Base-by-base conservation (phyloP, 1,284 basidiomycete species). In the Mycena sp. region DNA sequence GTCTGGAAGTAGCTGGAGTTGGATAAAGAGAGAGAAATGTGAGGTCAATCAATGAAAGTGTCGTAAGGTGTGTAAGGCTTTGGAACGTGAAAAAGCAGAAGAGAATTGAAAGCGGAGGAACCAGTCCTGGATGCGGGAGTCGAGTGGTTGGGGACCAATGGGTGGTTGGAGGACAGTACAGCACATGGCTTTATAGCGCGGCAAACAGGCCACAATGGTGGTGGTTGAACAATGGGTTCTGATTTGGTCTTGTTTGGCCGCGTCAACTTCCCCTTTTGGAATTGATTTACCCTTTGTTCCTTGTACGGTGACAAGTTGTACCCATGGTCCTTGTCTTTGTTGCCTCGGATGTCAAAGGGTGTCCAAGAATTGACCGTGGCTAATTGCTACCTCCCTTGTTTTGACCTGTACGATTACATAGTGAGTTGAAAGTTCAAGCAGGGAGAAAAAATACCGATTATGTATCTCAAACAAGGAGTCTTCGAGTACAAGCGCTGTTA, bases 101-200 rank as follows among this genome's bases (percentile, higher is more conserved):
- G 49, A 38, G 38, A 48, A 45, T 21, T 49, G 40, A 40, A 50
- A 30, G 25, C 45, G 38, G 53, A 69, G 75, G 74, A 76, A 74
- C 76, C 75, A 66, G 76, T 77, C 76, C 76, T 74, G 62, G 67
- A 64, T 38, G 49, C 17, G 40, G 38, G 44, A 32, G 26, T n/a
- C 17, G 16, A 43, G 25, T 52, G 40, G 32, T 19, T 58, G 21
- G 35, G 41, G 46, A 48, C 44, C 35, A 28, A 60, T 29, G 58
- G 61, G 63, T 58, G 26, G 25, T 12, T 2, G 16, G 4, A 4
- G 14, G 5, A 17, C 17, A 30, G 6, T 25, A 12, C 26, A 37
- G 6, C 7, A 32, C 55, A 49, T 57, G 46, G 54, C 54, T 63
- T 63, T 63, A 63, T 63, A 58, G 49, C 26, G 21, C 29, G 5